Evolutionary conservation across 192 early-diverging fungal genomes (phyloP), one percentile per base, ranked within the genome.

Genomic region (Rhizoclosmatium globosum): DNA sequence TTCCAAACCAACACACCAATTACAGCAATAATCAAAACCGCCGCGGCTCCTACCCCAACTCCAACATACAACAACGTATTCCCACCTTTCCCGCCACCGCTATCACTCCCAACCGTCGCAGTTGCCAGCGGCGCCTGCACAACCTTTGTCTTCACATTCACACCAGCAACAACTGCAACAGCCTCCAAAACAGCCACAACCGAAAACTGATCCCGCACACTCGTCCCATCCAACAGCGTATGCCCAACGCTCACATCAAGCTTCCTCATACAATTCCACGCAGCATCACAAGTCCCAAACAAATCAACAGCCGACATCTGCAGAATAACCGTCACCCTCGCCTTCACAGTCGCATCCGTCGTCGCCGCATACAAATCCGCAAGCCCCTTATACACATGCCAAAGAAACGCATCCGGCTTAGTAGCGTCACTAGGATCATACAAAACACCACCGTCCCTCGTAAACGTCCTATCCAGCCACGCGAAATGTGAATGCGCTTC

Each of bases 161-260:
- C 56, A 4, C 64, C 75, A 45, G 46, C 67, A 11, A 77, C 64
- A 43, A 67, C 47, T 2, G 62, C 75, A 11, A 77, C 31, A 4
- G 75, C 61, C 17, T 64, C 67, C 48, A 77, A 39, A 9, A 77
- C 3, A 21, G 4, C 19, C 42, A 77, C 53, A 4, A 47, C 50
- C 64, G 65, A 61, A 57, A 77, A 65, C 48, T 77, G 75, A 38
- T 77, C 64, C 6, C 75, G 61, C 19, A 64, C 64, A 46, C 67
- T 77, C 31, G 75, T 77, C 15, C 75, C 75, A 48, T 77, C 67
- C 62, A 46, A 17, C 42, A 67, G 38, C 45, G 75, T 77, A 48
- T 48, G 67, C 39, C 19, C 17, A 4, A 21, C 62, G 0, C 59
- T 64, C 13, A 46, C 23, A n/a, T 21, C 13, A 41, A 77, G 11